Percentiles rank a stretch among this genome's conserved stretches.
Conservation (phyloP, 768 basidiomycete species). For the Suillus americanus region DNA sequence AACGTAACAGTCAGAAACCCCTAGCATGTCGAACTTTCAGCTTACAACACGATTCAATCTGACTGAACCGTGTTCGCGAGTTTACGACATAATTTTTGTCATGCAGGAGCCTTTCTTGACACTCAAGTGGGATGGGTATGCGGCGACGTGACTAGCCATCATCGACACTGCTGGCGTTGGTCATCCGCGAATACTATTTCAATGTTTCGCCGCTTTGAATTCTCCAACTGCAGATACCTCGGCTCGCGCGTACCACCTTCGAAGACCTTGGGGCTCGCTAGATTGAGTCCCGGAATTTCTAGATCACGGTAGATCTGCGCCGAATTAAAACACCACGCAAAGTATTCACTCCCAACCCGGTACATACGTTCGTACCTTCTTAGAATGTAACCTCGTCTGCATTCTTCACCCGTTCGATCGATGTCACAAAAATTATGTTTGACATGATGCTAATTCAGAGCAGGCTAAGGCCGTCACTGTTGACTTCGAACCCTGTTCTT, state of each 20-base stretch:
- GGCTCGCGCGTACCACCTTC: not conserved
- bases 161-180: not conserved
- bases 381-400: not conserved
- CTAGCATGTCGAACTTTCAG: not conserved
- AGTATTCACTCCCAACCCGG: not conserved
- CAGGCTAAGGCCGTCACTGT: not conserved
- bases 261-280: too few species aligned
- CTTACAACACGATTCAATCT: not conserved
- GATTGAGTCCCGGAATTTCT: not conserved
- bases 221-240: not conserved
- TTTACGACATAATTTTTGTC: not conserved
- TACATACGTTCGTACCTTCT: not conserved
- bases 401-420: not conserved
- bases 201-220: not conserved
- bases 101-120: not conserved
- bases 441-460: not conserved
- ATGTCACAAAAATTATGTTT: not conserved
- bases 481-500: not conserved
- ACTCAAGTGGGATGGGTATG: not conserved
- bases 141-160: not conserved
- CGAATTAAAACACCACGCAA: not conserved
- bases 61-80: not conserved
- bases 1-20: not conserved
- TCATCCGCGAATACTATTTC: not conserved
- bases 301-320: not conserved